phyloP scores from a whole-genome alignment of 2,329 filamentous ascomycete species.

The Penicillium brevicompactum region DNA sequence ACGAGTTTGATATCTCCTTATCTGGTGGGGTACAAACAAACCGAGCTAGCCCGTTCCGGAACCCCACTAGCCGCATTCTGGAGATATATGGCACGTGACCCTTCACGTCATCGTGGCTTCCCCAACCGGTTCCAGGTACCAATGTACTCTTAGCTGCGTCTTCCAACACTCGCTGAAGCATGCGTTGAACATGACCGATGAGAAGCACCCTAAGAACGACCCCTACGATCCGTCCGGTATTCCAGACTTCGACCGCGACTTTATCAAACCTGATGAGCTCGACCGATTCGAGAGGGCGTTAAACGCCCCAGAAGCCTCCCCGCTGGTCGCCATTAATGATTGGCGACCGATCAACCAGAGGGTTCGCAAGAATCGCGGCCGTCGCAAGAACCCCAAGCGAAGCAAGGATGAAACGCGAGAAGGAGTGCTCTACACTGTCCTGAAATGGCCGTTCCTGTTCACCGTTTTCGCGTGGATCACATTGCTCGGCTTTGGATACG shows the following conservation, averaged over 20 bases:
- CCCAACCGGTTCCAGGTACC: constrained; percentile 16
- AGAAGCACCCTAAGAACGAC: constrained; percentile 41
- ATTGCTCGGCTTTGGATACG: constrained; percentile 72
- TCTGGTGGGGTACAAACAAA: constrained; percentile 9
- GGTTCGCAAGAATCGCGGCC: constrained; percentile 52
- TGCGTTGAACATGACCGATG: constrained; percentile 33
- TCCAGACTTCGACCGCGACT: constrained; percentile 79
- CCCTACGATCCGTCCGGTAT: constrained; percentile 70
- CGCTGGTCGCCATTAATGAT: constrained; percentile 88
- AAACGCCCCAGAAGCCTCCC: constrained; percentile 74
- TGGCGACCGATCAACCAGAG: constrained; percentile 87
- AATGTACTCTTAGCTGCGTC: constrained; percentile 3
- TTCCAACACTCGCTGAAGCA: constrained; percentile 13
- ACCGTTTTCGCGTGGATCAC: constrained; percentile 79
- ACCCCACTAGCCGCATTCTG: constrained; percentile 10
- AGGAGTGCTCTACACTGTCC: constrained; percentile 82
- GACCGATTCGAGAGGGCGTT: constrained; percentile 79
- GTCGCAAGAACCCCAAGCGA: constrained; percentile 52
- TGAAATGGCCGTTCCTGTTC: constrained; percentile 89
- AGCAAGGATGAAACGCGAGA: constrained; percentile 91
- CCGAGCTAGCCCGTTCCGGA: constrained; percentile 7
- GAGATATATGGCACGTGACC: constrained; percentile 18
- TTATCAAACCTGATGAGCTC: constrained; percentile 72
- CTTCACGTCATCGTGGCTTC: constrained; percentile 21
- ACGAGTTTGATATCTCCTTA: constrained; percentile 2